Evolutionary conservation across 2,329 filamentous ascomycete species (phyloP), one percentile per base, ranked within the genome.

Genomic region (Pseudodiploospora longispora): DNA sequence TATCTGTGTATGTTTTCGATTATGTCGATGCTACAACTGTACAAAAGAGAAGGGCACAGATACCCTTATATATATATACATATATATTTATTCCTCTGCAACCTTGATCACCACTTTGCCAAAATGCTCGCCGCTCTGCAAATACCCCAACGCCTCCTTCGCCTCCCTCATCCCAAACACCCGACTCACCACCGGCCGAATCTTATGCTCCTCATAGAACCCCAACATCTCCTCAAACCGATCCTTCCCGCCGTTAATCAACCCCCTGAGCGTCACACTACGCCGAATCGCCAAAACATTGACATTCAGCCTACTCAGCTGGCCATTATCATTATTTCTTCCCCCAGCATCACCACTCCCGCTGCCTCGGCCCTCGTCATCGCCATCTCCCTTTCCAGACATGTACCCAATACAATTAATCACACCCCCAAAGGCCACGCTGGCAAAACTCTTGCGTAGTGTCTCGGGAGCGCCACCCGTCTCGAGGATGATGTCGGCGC

Each of bases 161-260:
- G 65, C 66, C 55, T 75, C 57, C 4, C 61, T 66, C 51, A 78
- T 71, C 19, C 41, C 53, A 52, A 76, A 77, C 4, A 67, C 63
- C 51, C 58, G 63, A 51, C 71, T 67, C 34, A 78, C 62, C 1
- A 77, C 66, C 4, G 74, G 73, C 40, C 57, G 62, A 35, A 76
- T 71, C 48, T 56, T 41, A 46, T 70, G 62, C 38, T 60, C 54
- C 46, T 68, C 62, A 49, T 74, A 74, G 38, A 72, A 71, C 30
- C 38, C 44, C 33, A 71, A 50, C 72, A 78, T 76, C 59, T 79
- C 75, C 59, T 75, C 71, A 46, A 78, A 70, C 36, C 68, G 59
- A 39, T 71, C 67, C 44, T 60, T 56, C 7, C 81, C 78, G 0
- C 81, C 82, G 57, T 83, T 83, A 29, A 83, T 53, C 6, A 84